Evolutionary conservation across 2,329 filamentous ascomycete genomes (phyloP), one percentile per base, ranked within the genome.

Genomic region (Microcyclosporella mali): DNA sequence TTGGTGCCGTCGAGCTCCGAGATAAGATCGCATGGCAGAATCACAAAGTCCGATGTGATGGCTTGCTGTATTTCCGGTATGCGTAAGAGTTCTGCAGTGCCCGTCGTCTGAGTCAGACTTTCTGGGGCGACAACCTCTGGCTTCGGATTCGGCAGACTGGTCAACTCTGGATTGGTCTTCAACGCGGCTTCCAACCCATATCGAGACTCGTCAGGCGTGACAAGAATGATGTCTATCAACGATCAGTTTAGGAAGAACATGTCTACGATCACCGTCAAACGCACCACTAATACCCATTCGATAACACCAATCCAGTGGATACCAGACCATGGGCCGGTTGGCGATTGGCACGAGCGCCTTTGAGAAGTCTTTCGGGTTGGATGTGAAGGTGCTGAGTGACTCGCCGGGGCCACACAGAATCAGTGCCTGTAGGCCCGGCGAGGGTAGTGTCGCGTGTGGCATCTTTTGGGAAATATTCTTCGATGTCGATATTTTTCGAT

Each of bases 1-100:
- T 82, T 79, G 56, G 88, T 84, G 10, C 88, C 89, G 2, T 85
- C 82, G 12, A 97, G 71, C 59, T 95, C 89, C 62, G 88, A 95
- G 30, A 98, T 81, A 6, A 98, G 72, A 63, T 98, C 92, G 65
- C 92, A 98, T 0, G 92, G 90, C 3, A 98, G 72, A 2, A 97
- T 79, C 18, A 95, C 70, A 59, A 98, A 97, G 66, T 98, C 88
- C 10, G 81, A 80, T 41, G 79, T 88, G 56, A 98, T 79, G 6
- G 81, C 74, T n/a, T 74, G 72, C 59, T 84, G 82, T 33, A 97
- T 80, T 62, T 95, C 85, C 1, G 86, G 84, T 7, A 95, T 73
- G 8, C 89, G 80, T 40, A 98, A 77, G 15, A 97, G 81, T 58
- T 95, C 84, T 6, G 87, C 89, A 6, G 92, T 97, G 39, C 88